Evolutionary conservation across 2,329 filamentous ascomycete species (phyloP), one percentile per base, ranked within the genome.

Genomic region (Cladosporium sp.): DNA sequence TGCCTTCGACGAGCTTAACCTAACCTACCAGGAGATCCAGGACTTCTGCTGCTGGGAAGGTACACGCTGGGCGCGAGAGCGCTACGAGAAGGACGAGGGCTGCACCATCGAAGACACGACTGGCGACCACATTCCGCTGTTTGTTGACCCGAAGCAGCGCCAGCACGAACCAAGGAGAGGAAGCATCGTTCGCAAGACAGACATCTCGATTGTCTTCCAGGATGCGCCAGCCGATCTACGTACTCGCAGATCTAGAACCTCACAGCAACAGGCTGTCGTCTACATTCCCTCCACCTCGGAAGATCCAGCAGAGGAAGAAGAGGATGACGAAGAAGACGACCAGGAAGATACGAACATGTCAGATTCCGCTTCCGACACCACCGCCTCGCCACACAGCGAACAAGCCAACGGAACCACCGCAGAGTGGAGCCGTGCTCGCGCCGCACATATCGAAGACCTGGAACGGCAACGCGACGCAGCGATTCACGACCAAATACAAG

Each of bases 1-100:
- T 48, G 89, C 90, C 30, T 92, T 94, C 72, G 89, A 93, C 77
- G 80, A 78, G 28, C 83, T 93, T 26, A 84, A 83, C 51, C 82
- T 93, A 46, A 94, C 91, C 8, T 80, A 86, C 65, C 80, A 82
- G 71, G 91, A 94, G 75, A 91, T 94, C 70, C 83, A 86, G 63
- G 82, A 83, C 58, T 81, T 93, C 74, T 93, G 91, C 66, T 89
- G 91, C 73, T 94, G 91, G 91, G 91, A 93, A 79, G 91, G 91
- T 65, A 93, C 91, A 11, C 88, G 89, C 67, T 93, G 91, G 91
- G 91, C 91, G 67, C 89, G 92, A 74, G 89, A 93, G 74, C 86
- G 90, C 63, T 94, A 88, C 74, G 91, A 94, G 80, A 84, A 85
- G 65, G 91, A 93, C 73, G 89, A 92, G 72, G 88, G 88, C 36